Evolutionary conservation across 208 protist genomes (phyloP).

Genomic region (Trypanosomatidae sp.): DNA sequence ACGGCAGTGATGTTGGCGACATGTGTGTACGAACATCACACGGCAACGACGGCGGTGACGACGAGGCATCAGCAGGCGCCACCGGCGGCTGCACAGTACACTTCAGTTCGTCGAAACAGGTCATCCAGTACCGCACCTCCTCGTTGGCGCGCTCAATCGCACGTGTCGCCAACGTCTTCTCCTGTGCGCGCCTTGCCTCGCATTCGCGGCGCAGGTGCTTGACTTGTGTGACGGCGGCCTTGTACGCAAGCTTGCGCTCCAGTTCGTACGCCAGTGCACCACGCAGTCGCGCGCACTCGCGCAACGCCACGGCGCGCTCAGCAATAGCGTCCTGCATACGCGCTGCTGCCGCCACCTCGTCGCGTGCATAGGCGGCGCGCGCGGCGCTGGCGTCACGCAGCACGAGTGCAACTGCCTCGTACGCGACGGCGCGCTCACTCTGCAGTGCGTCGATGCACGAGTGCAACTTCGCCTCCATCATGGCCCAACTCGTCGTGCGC

Average conservation of each 20-base stretch:
- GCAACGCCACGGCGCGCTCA: conserved; percentile 4
- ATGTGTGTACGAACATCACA: neutral
- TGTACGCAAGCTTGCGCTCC: conserved; percentile 65
- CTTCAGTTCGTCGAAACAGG: conserved; percentile 66
- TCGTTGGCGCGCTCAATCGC: conserved; percentile 57
- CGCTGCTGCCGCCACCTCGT: conserved; percentile 1
- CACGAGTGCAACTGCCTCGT: conserved; percentile 7
- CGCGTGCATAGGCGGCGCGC: conserved; percentile 1
- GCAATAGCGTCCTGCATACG: conserved; percentile 11
- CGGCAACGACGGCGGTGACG: neutral
- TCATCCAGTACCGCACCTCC: conserved; percentile 62
- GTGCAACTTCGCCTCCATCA: no score
- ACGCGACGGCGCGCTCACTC: no score
- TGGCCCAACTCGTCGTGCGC: no score
- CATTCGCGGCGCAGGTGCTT: conserved; percentile 44
- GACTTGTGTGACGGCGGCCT: conserved; percentile 42
- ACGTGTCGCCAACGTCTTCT: conserved; percentile 32
- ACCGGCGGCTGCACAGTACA: conserved; percentile 35
- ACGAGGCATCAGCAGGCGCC: no score
- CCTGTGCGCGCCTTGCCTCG: conserved; percentile 29
- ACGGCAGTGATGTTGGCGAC: neutral
- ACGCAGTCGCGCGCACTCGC: conserved; percentile 23
- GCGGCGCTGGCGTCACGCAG: conserved; percentile 14
- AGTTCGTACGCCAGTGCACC: conserved; percentile 50
- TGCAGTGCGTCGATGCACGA: no score